Evolutionary conservation across 345 rosid genomes (phyloP), one percentile per base, ranked within the genome.

Genomic region (Aegle marmelos): DNA sequence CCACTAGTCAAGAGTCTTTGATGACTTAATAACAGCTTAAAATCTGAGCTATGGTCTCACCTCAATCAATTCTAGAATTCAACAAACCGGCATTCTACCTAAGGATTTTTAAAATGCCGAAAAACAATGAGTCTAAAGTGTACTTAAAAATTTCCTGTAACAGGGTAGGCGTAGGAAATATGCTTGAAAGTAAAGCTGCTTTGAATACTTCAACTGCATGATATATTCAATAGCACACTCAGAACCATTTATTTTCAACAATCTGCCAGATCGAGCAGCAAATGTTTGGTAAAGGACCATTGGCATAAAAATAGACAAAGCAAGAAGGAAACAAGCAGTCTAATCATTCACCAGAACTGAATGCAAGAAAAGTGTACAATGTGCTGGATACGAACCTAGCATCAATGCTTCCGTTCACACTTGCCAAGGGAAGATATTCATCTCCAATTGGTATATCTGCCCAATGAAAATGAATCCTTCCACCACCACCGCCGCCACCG

Each of bases 401-500:
- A 68, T 78, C 84, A 77, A 94, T 87, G 86, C 86, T 88, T 82
- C 98, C 98, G 80, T 84, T 85, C n/a, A 90, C 93, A 78, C 81
- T 89, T 73, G 98, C 98, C 70, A 94, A 41, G 64, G 93, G 97
- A 53, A 82, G 80, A 83, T 94, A 94, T 68, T 83, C 90, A 83
- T 94, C 94, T 64, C 95, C 97, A 34, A 85, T 84, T 28, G 94
- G 91, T 84, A 94, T 88, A 79, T 88, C 83, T 62, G 96, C 83
- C 98, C 97, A 94, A 77, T 94, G 97, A 81, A 94, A 90, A 86
- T 93, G 98, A 82, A 94, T 84, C 77, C 98, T 89, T 36, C 98
- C 98, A 80, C 98, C 98, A 74, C 98, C 95, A 54, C 98, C 98
- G 58, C 98, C 98, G 50, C 98, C 98, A 57, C 97, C 90, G 25